Conservation (phyloP, 352 stramenopile species). For the Phytopythium delawarense region DNA sequence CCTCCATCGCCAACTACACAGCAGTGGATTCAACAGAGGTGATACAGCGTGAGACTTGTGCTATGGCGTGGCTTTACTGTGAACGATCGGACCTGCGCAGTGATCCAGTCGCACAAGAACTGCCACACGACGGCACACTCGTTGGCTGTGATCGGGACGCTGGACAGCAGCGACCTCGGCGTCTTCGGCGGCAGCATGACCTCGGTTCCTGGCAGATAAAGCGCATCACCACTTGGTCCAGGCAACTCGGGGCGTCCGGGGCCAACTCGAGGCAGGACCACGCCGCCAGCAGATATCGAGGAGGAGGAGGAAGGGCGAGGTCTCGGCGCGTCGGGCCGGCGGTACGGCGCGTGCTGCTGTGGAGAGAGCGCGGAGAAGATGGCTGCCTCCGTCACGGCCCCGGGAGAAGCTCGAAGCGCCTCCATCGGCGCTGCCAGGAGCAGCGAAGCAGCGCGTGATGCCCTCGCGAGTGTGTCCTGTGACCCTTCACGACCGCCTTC, state of each 20-base stretch:
- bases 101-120: conserved; percentile 69
- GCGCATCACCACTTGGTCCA: neutral
- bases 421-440: conserved; percentile 12
- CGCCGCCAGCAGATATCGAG: neutral
- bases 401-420: conserved; percentile 4
- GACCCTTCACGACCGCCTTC: conserved; percentile 2
- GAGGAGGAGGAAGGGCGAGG: neutral
- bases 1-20: conserved; percentile 70
- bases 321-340: neutral
- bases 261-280: neutral
- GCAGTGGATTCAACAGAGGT: neutral
- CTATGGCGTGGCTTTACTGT: too few relatives aligned
- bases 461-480: neutral
- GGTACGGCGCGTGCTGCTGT: conserved; percentile 2
- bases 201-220: neutral
- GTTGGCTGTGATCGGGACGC: conserved; percentile 39
- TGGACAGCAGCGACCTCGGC: conserved; percentile 41
- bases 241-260: neutral
- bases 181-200: conserved; percentile 33
- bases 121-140: conserved; percentile 58
- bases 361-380: conserved; percentile 38
- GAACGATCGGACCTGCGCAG: conserved; percentile 32
- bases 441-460: neutral
- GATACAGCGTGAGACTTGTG: neutral
- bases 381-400: conserved; percentile 37